A percentile compares a stretch with the other conserved stretches of the same genome.
phyloP scores from a whole-genome alignment of 768 basidiomycete species.

The Termitomyces sp. region DNA sequence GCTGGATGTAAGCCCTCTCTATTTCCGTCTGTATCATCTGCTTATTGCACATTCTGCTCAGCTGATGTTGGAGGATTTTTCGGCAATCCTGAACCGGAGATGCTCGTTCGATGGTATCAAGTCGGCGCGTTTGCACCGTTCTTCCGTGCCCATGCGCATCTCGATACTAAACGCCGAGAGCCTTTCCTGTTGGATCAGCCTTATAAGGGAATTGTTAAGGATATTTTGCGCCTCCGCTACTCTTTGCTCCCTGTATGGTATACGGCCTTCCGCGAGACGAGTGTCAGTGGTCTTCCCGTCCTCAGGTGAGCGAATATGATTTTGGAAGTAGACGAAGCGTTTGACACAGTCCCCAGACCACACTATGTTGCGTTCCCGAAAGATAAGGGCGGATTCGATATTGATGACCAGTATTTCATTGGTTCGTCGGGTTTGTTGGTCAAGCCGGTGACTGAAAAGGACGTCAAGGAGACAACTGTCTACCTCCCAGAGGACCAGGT shows the following conservation, averaged over 20 bases:
- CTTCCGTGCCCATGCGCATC: constrained; percentile 97
- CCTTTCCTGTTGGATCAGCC: constrained; percentile 91
- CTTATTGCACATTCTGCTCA: constrained; percentile 24
- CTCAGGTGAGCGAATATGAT: constrained; percentile 51
- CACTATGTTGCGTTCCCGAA: constrained; percentile 94
- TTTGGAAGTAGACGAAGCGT: not conserved
- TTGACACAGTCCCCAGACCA: constrained; percentile 54
- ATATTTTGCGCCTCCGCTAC: constrained; percentile 80
- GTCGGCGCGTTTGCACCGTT: constrained; percentile 94
- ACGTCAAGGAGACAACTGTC: constrained; percentile 62
- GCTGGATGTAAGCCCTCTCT: constrained; percentile 67
- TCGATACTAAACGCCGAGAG: constrained; percentile 96
- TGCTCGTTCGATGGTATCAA: constrained; percentile 97
- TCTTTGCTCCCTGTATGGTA: constrained; percentile 92
- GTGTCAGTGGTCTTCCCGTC: constrained; percentile 76
- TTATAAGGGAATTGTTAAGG: constrained; percentile 77
- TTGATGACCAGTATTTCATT: constrained; percentile 95
- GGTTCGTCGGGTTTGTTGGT: constrained; percentile 86
- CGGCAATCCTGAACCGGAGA: constrained; percentile 91
- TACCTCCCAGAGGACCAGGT: constrained; percentile 90
- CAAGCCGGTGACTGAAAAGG: constrained; percentile 83
- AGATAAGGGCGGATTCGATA: constrained; percentile 77
- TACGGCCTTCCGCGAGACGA: constrained; percentile 92
- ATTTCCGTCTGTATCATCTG: not conserved
- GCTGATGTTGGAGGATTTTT: constrained; percentile 99